phyloP scores from a whole-genome alignment of 2,329 filamentous ascomycete species.

The Ceratocystis diversiconidia region DNA sequence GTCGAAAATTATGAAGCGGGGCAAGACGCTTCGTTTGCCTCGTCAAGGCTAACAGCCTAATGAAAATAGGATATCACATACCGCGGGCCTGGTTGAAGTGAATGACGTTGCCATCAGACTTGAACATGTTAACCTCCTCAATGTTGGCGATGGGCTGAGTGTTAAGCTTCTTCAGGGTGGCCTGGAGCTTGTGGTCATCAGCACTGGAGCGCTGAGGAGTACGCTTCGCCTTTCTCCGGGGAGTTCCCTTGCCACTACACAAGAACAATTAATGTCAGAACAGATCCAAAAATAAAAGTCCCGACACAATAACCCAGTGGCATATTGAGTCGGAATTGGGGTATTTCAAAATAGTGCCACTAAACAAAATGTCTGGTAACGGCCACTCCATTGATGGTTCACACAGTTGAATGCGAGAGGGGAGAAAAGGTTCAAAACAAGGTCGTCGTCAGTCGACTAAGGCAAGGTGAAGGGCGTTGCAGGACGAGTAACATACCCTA shows the following conservation, averaged over 20 bases:
- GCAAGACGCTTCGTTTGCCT: not conserved
- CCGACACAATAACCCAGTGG: not conserved
- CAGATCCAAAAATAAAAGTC: conserved; percentile 13
- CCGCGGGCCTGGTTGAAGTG: conserved; percentile 97
- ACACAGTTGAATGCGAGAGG: not conserved
- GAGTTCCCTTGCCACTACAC: conserved; percentile 83
- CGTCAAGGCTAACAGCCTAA: not conserved
- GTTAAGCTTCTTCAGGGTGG: conserved; percentile 96
- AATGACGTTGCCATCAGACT: conserved; percentile 98
- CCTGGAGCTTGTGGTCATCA: conserved; percentile 99
- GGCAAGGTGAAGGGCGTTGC: conserved; percentile 3
- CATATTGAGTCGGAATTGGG: not conserved
- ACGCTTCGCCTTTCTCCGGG: conserved; percentile 96
- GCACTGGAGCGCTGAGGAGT: conserved; percentile 81
- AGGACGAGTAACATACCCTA: conserved; percentile 17
- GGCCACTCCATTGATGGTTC: conserved; percentile 17
- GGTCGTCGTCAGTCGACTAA: not conserved
- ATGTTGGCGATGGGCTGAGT: conserved; percentile 98
- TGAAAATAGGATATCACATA: conserved; percentile 33
- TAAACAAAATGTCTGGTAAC: conserved; percentile 23
- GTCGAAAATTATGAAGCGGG: conserved; percentile 7
- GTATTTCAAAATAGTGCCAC: not conserved
- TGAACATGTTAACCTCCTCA: conserved; percentile 99
- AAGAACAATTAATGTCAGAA: conserved; percentile 14
- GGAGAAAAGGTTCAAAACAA: conserved; percentile 6